Conservation (phyloP, 2,329 filamentous ascomycete species). For the Neurospora sp. region DNA sequence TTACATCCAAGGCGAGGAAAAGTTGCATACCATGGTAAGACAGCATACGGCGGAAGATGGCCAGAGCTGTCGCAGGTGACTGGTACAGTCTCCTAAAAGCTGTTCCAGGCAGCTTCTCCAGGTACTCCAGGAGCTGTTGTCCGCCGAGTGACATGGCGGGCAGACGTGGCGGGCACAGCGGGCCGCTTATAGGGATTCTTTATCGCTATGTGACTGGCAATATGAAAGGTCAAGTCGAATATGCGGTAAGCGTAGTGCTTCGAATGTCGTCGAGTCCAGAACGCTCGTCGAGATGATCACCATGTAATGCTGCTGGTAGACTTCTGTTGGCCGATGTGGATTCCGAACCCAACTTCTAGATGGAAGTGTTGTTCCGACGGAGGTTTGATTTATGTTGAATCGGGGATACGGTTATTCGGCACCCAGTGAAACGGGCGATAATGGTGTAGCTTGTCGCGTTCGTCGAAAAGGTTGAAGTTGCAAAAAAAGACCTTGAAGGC, state of each 20-base stretch:
- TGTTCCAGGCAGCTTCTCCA: conserved; percentile 81
- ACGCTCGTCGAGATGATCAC: neutral
- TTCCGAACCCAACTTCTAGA: neutral
- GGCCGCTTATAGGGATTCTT: neutral
- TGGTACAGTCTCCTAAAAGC: conserved; percentile 89
- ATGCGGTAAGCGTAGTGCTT: neutral
- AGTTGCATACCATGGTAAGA: conserved; percentile 62
- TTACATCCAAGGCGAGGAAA: neutral
- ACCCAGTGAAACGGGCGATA: neutral
- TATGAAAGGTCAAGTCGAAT: neutral
- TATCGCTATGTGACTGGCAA: neutral
- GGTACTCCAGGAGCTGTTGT: conserved; percentile 69
- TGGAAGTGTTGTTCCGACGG: neutral
- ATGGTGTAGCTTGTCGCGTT: neutral
- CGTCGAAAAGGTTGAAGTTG: neutral
- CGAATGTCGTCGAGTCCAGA: neutral
- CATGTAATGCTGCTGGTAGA: neutral
- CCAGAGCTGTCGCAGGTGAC: conserved; percentile 88
- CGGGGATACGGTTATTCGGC: neutral
- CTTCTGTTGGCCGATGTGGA: neutral
- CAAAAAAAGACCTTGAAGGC: neutral
- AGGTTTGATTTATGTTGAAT: neutral
- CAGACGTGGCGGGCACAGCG: neutral
- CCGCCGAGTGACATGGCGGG: conserved; percentile 34
- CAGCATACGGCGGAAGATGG: conserved; percentile 95